Base-by-base conservation (phyloP, 768 basidiomycete species). In the Auricularia sp. region DNA sequence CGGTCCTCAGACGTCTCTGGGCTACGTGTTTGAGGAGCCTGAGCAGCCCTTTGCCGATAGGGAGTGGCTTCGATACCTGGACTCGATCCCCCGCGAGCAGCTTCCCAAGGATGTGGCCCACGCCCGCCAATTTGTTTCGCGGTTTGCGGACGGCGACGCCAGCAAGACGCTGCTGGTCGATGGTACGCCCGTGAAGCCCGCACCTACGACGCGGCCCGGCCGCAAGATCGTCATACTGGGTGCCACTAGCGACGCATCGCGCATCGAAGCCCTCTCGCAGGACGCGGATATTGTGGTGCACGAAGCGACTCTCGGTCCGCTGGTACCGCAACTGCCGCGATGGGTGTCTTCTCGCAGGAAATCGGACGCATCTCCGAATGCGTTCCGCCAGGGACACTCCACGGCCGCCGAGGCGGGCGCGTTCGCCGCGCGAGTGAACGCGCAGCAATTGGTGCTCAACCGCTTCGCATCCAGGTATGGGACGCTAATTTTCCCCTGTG, bases 241-340 rank as follows among this genome's bases (percentile, higher is more conserved):
- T 0, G 91, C 93, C 71, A 91, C 90, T 1, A 83, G 75, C 67
- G 86, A 93, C 69, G 80, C 76, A 18, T 68, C 61, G 5, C 53
- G 23, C 1, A 81, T 90, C 61, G 74, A 81, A n/a, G 83, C 84
- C 8, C 80, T 90, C 33, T 88, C 88, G 23, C 72, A 74, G 71
- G 84, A 83, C 62, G 83, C 87, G 36, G 83, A 86, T 39, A 77
- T 93, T n/a, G 79, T 93, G n/a, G 78, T 93, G n/a, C 93, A 94
- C 72, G 92, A 94, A 74, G 84, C 87, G 1, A 92, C 90, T 29
- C 29, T 29, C 2, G 91, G 93, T 70, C 84, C 87, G 0, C 81
- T 80, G 67, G 83, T 94, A 43, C 0, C 70, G 65, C 2, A 3
- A 69, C 77, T 18, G 21, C 21, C 63, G 85, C 86, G 71, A 75